Base-by-base conservation (phyloP, 2,329 filamentous ascomycete species). In the Fusarium staphyleae region DNA sequence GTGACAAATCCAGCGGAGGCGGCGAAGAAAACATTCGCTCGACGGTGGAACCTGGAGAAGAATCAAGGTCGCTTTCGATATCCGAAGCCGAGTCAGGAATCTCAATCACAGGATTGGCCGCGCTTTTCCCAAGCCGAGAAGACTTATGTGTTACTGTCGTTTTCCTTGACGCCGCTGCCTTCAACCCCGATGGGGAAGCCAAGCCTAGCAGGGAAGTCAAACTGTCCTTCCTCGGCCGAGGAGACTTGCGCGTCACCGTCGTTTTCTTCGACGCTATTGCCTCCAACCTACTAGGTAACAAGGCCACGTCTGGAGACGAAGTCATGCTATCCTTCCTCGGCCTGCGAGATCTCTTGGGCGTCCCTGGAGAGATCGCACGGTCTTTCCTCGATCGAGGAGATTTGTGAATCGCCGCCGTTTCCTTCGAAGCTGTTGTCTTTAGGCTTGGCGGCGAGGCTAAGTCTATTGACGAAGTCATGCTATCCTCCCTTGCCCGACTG, bases 11-110 rank as follows among this genome's bases (percentile, higher is more conserved):
- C 4, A 77, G 60, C 0, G 65, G 66, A 1, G 71, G 66, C 1
- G 78, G 75, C 0, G 80, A 78, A 3, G 77, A 82, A 54, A 81
- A 81, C 5, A 72, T 67, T 5, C 68, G 57, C 22, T 76, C 70
- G 1, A 72, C 62, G 2, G 74, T 73, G 4, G 72, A 75, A n/a
- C 53, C 55, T 0, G 73, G 69, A 3, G 74, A 74, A 33, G 61
- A 69, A 42, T 62, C 67, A 30, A 66, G 65, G 39, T 44, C 62
- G 54, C 50, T 58, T 26, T 47, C 60, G 44, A 69, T 57, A 10
- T 81, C 78, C 2, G 74, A 74, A 18, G 80, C 81, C 0, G 81
- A 80, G 63, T 84, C 83, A 9, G 76, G 75, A 26, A 84, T 81
- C 63, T 85, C 82, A n/a, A 77, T 51, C 0, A 70, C 53, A 2